Evolutionary conservation across 2,329 filamentous ascomycete genomes (phyloP), one percentile per base, ranked within the genome.

Genomic region (Fusarium continuum): DNA sequence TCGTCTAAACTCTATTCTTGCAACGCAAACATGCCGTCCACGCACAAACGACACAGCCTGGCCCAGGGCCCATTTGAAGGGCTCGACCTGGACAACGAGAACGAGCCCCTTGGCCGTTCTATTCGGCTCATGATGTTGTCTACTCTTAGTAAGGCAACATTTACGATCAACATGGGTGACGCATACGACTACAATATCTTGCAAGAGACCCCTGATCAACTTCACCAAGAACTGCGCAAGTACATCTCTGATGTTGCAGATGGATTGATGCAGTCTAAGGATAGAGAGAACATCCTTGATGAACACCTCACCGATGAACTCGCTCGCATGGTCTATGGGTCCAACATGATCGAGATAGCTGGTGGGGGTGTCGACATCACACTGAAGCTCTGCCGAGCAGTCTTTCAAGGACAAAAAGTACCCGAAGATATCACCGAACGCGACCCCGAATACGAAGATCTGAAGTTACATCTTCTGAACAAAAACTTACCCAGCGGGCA

Each of bases 281-380:
- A 44, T 2, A 20, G 6, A 2, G 2, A 29, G 10, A 6, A 7
- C 4, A 22, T 6, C 1, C 4, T 34, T 6, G 22, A 45, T 4
- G 47, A 50, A 11, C 4, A 34, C 19, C 13, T 34, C 3, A 45
- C 17, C 5, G 10, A 10, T 2, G 4, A 19, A 4, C 32, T 62
- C 3, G 5, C 20, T 10, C 35, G 14, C 3, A 62, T 62, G 49
- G 23, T 64, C 0, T 52, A 35, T n/a, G 45, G 58, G 5, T 40
- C 61, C 2, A 62, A 59, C 16, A 54, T 59, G 53, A 64, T 62
- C 19, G 53, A 64, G 36, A 11, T 10, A 4, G 57, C 43, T 4
- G 61, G 53, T 0, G 49, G 26, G 4, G 23, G 35, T 8, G 5
- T 49, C 3, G 26, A n/a, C 0, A 40, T 31, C 19, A 62, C 49